These are phyloP conservation scores for Fusarium albidum DNA, from an alignment of 2,329 filamentous ascomycete genomes.

Conservation along the genomic window DNA sequence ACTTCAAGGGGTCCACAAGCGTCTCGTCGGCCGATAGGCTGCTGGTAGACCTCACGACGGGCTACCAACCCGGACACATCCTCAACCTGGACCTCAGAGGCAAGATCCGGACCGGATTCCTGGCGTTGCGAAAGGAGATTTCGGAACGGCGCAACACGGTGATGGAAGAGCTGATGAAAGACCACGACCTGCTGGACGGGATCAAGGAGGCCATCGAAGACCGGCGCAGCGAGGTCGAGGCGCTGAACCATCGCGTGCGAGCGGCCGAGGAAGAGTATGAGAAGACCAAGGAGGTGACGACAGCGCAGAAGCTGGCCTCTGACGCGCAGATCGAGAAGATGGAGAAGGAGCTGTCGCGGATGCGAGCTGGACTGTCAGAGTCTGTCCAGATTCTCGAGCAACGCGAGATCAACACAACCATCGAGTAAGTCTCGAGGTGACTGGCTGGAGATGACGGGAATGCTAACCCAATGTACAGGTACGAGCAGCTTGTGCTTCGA, in stretches of 20 bases:
- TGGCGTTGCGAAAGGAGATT: slow-evolving; percentile 85
- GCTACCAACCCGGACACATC: slow-evolving; percentile 89
- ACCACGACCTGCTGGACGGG: slow-evolving; percentile 90
- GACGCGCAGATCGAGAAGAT: slow-evolving; percentile 98
- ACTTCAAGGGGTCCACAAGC: slow-evolving; percentile 55
- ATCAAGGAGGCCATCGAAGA: slow-evolving; percentile 98
- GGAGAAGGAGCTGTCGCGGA: slow-evolving; percentile 96
- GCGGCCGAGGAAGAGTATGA: slow-evolving; percentile 94
- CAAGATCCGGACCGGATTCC: slow-evolving; percentile 79
- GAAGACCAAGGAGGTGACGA: slow-evolving; percentile 86
- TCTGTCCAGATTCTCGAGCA: slow-evolving; percentile 93
- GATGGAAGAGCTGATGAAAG: slow-evolving; percentile 92
- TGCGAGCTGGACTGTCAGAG: slow-evolving; percentile 84
- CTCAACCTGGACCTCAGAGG: slow-evolving; percentile 89
- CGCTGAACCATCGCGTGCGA: slow-evolving; percentile 85
- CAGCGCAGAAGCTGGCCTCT: slow-evolving; percentile 84
- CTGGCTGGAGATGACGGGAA: background rate
- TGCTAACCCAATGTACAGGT: slow-evolving; percentile 58
- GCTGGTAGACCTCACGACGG: slow-evolving; percentile 80
- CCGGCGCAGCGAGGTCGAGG: slow-evolving; percentile 91
- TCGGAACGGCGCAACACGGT: slow-evolving; percentile 85
- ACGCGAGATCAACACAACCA: slow-evolving; percentile 93
- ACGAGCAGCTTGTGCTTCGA: slow-evolving; percentile 88
- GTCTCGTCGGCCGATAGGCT: slow-evolving; percentile 72
- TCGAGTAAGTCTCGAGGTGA: slow-evolving; percentile 71